Evolutionary conservation across 2,329 filamentous ascomycete species (phyloP).

Genomic region (Ceratocystis eucalypticola): DNA sequence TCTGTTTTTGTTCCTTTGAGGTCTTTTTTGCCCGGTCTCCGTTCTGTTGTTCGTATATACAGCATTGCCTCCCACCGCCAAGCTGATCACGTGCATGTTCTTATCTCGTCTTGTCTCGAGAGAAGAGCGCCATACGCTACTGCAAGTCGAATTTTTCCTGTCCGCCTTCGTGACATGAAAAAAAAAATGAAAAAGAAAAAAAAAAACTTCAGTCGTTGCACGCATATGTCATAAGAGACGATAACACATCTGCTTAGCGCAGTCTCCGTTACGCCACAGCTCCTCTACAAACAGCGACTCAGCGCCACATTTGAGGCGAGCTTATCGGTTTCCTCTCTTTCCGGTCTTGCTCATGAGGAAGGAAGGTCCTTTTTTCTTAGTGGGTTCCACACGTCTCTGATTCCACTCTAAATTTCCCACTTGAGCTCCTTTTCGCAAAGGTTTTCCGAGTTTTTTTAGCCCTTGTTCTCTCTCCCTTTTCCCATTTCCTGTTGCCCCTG

Average conservation of each 20-base stretch:
- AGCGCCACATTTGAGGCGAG: no score
- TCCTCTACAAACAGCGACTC: no score
- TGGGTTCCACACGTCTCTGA: background rate
- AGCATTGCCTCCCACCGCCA: background rate
- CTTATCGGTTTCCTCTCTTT: no score
- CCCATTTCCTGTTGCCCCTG: background rate
- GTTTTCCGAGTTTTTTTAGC: background rate
- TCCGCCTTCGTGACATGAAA: no score
- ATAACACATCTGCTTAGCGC: no score
- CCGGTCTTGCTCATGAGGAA: background rate
- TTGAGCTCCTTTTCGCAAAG: background rate
- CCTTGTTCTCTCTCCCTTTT: background rate
- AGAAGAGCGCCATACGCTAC: no score
- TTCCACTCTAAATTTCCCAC: background rate
- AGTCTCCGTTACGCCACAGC: no score
- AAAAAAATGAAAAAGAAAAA: no score
- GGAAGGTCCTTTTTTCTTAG: background rate
- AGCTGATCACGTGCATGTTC: background rate
- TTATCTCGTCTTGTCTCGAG: background rate
- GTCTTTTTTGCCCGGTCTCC: background rate
- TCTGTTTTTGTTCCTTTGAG: background rate
- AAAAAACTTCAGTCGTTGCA: no score
- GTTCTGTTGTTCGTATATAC: background rate
- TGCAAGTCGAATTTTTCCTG: no score
- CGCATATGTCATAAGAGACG: no score